phyloP scores from a whole-genome alignment of 805 yeast species.

The Candida lessepsii region DNA sequence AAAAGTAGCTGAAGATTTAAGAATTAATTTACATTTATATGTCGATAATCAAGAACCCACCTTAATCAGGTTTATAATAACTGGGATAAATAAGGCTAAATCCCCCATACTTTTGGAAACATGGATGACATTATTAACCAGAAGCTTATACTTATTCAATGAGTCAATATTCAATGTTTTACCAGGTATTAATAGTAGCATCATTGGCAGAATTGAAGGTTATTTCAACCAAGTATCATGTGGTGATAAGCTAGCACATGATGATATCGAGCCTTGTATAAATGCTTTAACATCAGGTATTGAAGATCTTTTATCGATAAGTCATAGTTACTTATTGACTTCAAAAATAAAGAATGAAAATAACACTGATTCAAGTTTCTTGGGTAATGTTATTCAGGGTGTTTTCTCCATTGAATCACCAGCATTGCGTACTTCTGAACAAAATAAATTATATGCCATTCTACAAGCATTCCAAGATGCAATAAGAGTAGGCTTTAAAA shows the following conservation, averaged over 20 bases:
- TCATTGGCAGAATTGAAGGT: slow-evolving; percentile 38
- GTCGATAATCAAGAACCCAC: slow-evolving; percentile 30
- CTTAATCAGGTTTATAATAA: slow-evolving; percentile 45
- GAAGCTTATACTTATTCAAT: slow-evolving; percentile 50
- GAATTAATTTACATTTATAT: slow-evolving; percentile 29
- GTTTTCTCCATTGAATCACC: slow-evolving; percentile 75
- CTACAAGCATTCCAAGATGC: slow-evolving; percentile 65
- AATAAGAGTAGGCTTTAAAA: slow-evolving; percentile 49
- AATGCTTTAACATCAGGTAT: slow-evolving; percentile 56
- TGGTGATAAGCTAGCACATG: slow-evolving; percentile 15
- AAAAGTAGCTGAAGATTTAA: slow-evolving; percentile 28
- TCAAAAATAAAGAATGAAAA: slow-evolving; percentile 23
- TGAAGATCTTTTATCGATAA: slow-evolving; percentile 59
- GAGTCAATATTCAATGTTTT: slow-evolving; percentile 56
- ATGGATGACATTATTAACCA: slow-evolving; percentile 51
- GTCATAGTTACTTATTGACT: slow-evolving; percentile 53
- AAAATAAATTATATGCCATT: slow-evolving; percentile 54
- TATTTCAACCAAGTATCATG: slow-evolving; percentile 24
- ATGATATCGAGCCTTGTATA: slow-evolving; percentile 42
- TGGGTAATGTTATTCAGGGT: slow-evolving; percentile 72
- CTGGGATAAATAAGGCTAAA: slow-evolving; percentile 47
- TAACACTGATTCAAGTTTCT: slow-evolving; percentile 42
- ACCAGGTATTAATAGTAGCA: slow-evolving; percentile 51
- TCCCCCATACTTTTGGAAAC: slow-evolving; percentile 43
- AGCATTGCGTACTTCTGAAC: slow-evolving; percentile 46